phyloP scores from a whole-genome alignment of 495 filamentous ascomycete species.

The Lophium mytilinum region DNA sequence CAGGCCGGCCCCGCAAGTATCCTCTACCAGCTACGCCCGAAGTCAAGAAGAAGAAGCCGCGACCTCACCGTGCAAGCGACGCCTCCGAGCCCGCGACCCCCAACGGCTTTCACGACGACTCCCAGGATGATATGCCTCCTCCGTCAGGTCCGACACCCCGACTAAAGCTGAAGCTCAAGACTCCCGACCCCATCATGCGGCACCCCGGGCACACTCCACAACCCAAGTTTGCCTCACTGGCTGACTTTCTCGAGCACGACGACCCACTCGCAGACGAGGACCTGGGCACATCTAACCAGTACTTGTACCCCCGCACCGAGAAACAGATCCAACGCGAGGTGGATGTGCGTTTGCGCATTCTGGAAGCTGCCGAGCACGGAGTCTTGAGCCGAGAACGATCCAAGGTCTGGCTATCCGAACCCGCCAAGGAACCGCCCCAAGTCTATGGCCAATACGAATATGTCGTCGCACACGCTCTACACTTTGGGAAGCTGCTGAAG shows the following conservation, averaged over 20 bases:
- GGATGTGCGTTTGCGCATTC: constrained; percentile 48
- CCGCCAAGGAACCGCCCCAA: constrained; percentile 59
- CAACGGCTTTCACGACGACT: neutral
- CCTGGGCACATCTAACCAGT: too few relatives aligned
- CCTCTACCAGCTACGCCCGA: constrained; percentile 9
- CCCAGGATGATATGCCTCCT: constrained; percentile 1
- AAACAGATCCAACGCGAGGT: constrained; percentile 52
- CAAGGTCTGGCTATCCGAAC: constrained; percentile 67
- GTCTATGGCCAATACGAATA: constrained; percentile 84
- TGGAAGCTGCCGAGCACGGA: constrained; percentile 64
- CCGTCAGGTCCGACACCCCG: constrained; percentile 7
- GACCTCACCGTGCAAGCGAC: constrained; percentile 1
- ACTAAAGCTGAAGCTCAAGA: constrained; percentile 15
- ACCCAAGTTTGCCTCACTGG: constrained; percentile 42
- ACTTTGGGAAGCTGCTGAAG: constrained; percentile 70
- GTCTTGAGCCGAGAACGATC: constrained; percentile 62
- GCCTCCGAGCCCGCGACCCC: neutral
- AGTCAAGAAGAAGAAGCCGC: neutral
- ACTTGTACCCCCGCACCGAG: constrained; percentile 39
- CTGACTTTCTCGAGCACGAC: constrained; percentile 49
- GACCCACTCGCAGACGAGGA: constrained; percentile 39
- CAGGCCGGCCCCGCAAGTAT: constrained; percentile 5
- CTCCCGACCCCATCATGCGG: constrained; percentile 13
- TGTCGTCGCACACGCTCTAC: constrained; percentile 67
- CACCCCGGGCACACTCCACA: constrained; percentile 45